Conservation (phyloP, 352 stramenopile species). For the Phytophthora cryptogea region DNA sequence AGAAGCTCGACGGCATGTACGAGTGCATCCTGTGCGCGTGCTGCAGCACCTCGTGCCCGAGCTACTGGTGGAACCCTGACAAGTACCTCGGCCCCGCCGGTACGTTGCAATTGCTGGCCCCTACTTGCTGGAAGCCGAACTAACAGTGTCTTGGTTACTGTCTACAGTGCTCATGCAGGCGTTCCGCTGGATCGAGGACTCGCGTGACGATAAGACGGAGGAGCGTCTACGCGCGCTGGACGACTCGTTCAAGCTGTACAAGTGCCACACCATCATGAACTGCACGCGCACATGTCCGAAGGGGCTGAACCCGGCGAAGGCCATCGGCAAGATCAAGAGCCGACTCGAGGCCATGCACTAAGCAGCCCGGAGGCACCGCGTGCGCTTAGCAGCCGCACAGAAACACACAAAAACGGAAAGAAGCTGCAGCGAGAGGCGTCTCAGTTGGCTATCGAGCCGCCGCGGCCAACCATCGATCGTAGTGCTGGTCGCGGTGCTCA, state of each 20-base stretch:
- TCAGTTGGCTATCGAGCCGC: conserved; percentile 8
- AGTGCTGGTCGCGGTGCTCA: conserved; percentile 19
- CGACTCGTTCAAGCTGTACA: conserved; percentile 99
- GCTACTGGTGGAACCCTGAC: conserved; percentile 99
- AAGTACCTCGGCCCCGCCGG: conserved; percentile 93
- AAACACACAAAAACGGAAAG: conserved; percentile 18
- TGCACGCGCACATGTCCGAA: conserved; percentile 99
- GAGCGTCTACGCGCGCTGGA: conserved; percentile 96
- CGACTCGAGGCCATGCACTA: conserved; percentile 86
- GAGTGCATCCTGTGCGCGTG: conserved; percentile 99
- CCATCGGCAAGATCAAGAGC: conserved; percentile 99
- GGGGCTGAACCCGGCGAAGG: conserved; percentile 98
- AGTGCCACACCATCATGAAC: conserved; percentile 99
- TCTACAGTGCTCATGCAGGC: conserved; percentile 91
- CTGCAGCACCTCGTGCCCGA: conserved; percentile 98
- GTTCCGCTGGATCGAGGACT: conserved; percentile 99
- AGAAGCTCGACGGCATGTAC: conserved; percentile 99
- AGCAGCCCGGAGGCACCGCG: conserved; percentile 13
- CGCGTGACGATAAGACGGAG: conserved; percentile 96
- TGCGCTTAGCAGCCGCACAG: conserved; percentile 12
- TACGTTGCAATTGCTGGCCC: conserved; percentile 27
- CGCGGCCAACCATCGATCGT: conserved; percentile 26
- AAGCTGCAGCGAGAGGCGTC: conserved; percentile 28
- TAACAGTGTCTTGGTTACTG: conserved; percentile 11
- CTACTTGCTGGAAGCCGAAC: neutral